phyloP scores from a whole-genome alignment of 768 basidiomycete genomes.

The Wakefieldia striispora region DNA sequence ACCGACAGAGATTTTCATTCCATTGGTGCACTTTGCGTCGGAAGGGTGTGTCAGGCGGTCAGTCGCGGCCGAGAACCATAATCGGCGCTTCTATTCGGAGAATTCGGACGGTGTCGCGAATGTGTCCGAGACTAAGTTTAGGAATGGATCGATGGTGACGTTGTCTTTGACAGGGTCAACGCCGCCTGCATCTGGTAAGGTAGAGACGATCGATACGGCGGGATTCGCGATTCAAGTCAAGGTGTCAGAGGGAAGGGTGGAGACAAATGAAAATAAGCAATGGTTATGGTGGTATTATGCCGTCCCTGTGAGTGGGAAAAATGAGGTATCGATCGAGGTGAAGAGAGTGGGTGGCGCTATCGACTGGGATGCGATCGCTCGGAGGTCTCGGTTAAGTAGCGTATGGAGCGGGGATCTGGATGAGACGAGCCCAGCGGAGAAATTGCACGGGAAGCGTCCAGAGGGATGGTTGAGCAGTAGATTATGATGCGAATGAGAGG shows the following conservation, averaged over 20 bases:
- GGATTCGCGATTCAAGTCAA: constrained; percentile 41
- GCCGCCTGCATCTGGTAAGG: background rate
- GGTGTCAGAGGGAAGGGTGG: constrained; percentile 47
- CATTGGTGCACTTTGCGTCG: constrained; percentile 83
- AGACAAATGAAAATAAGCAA: constrained; percentile 48
- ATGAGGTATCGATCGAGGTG: constrained; percentile 41
- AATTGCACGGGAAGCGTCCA: constrained; percentile 6
- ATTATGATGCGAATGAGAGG: background rate
- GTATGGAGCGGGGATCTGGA: background rate
- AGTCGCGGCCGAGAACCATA: background rate
- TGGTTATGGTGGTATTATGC: constrained; percentile 49
- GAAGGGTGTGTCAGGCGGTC: constrained; percentile 30
- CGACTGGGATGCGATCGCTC: constrained; percentile 10
- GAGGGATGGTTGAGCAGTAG: constrained; percentile 19
- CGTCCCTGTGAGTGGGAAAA: constrained; percentile 27
- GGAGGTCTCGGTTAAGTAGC: background rate
- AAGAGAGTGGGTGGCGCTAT: constrained; percentile 42
- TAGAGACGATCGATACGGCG: constrained; percentile 12
- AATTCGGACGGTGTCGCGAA: background rate
- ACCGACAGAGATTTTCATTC: constrained; percentile 90
- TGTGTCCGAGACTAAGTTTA: background rate
- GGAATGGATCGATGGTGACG: constrained; percentile 17
- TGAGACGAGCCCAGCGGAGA: constrained; percentile 3
- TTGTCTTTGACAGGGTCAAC: constrained; percentile 3
- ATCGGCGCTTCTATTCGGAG: background rate